Conservation (phyloP, 2,329 filamentous ascomycete genomes). For the Epichloe sp. region DNA sequence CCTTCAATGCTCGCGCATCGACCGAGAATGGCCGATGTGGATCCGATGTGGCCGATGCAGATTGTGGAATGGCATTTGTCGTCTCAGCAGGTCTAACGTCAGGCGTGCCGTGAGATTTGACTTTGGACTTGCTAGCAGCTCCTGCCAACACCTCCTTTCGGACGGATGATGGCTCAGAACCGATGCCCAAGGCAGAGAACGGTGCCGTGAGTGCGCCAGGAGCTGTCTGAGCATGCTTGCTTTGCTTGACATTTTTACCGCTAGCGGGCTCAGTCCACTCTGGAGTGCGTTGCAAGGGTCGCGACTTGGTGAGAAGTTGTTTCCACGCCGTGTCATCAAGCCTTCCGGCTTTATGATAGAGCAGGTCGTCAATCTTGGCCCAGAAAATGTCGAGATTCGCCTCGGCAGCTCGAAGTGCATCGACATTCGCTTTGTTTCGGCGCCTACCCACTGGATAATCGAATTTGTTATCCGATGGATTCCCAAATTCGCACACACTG, state of each 20-base stretch:
- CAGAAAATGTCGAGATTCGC: conserved; percentile 5
- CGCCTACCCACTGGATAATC: conserved; percentile 29
- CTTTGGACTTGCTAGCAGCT: conserved; percentile 9
- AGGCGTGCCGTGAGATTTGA: conserved; percentile 8
- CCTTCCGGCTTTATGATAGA: background rate
- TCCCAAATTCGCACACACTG: conserved; percentile 11
- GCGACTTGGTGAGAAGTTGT: conserved; percentile 18
- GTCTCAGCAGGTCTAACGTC: background rate
- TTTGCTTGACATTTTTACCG: background rate
- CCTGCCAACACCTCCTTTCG: background rate
- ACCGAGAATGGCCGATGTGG: conserved; percentile 10
- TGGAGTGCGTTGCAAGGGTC: conserved; percentile 32
- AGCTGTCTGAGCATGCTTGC: background rate
- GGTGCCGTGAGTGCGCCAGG: conserved; percentile 8
- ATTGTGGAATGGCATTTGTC: background rate
- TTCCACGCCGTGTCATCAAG: conserved; percentile 4
- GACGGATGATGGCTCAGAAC: background rate
- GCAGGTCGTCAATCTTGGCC: background rate
- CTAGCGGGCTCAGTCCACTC: conserved; percentile 29
- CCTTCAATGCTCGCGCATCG: conserved; percentile 20
- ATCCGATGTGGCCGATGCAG: background rate
- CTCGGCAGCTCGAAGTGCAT: conserved; percentile 33
- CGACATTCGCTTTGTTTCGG: conserved; percentile 30
- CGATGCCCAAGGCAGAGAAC: conserved; percentile 13
- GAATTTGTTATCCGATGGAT: conserved; percentile 27